Evolutionary conservation across 805 yeast species (phyloP).

Genomic region (Metschnikowia amazonensis): DNA sequence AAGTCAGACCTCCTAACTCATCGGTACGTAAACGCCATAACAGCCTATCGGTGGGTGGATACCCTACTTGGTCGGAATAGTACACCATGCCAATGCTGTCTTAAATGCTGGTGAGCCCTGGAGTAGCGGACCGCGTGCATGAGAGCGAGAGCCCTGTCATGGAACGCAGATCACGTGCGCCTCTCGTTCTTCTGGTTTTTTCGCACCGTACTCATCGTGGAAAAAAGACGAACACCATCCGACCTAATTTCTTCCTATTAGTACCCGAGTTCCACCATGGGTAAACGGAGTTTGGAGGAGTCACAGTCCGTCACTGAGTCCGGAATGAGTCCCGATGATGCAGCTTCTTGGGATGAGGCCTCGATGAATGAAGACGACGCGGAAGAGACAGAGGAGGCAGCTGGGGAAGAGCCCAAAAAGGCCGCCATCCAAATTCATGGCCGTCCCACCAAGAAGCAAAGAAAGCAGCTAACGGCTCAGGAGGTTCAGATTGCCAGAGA

Average conservation of each 20-base stretch:
- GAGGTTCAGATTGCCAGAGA: constrained; percentile 91
- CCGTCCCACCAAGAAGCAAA: constrained; percentile 33
- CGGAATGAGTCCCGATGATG: background rate
- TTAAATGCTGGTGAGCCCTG: background rate
- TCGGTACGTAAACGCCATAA: constrained; percentile 75
- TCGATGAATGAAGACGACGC: constrained; percentile 11
- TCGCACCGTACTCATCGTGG: constrained; percentile 7
- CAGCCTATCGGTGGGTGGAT: constrained; percentile 62
- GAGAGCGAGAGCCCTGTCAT: background rate
- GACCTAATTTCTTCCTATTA: background rate
- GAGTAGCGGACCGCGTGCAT: background rate
- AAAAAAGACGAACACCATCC: background rate
- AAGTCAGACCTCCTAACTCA: constrained; percentile 70
- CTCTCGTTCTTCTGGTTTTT: background rate
- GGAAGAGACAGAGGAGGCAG: constrained; percentile 7
- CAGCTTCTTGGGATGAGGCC: background rate
- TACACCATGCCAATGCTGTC: constrained; percentile 13
- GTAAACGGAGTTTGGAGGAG: constrained; percentile 6
- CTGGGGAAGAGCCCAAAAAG: background rate
- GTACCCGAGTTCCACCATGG: background rate
- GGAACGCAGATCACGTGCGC: constrained; percentile 1
- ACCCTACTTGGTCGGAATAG: constrained; percentile 69
- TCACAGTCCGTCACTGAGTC: background rate
- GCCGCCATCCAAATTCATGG: constrained; percentile 10
- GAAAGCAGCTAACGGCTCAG: constrained; percentile 55